Evolutionary conservation across 768 basidiomycete genomes (phyloP), one percentile per base, ranked within the genome.

Genomic region (Auricularia sp.): DNA sequence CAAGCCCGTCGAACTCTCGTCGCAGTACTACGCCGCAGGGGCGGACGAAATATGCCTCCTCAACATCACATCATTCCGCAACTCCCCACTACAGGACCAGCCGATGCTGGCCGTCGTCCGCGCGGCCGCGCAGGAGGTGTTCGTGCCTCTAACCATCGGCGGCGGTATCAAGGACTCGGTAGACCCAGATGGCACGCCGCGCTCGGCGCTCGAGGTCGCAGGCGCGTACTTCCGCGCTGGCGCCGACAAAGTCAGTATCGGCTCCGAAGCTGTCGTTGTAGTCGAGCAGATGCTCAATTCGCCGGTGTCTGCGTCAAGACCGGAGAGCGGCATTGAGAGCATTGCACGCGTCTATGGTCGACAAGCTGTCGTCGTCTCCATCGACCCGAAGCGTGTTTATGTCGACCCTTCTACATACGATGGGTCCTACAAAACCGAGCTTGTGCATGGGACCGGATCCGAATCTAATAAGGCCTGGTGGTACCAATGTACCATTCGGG

Each of bases 31-130:
- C 76, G 73, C 77, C 11, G 84, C 86, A 36, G 94, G 94, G 36
- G 96, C 96, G 58, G 97, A 99, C 75, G 97, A 99, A 76, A 80
- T 99, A 42, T 97, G 93, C 73, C 86, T 99, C 67, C 88, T 99
- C 73, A 99, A 99, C 77, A 99, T 99, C 80, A 99, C 97, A 16
- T 97, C 96, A 67, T 99, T 99, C 85, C 91, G 97, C 66, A 88
- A 91, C 71, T 98, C 93, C 14, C 95, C 97, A 1, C 81, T 99
- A 42, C 87, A 81, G 54, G 97, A 98, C 76, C 97, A 99, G 76
- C 97, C 97, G 0, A 98, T 99, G 97, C 84, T 99, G 63, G 91
- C 92, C 39, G 91, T 99, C 70, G 92, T 98, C 51, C 87, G 89
- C 64, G 86, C 87, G 0, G 90, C 95, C 0, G 94, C 97, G 1